A percentile compares a stretch with the other conserved stretches of the same genome.
These are phyloP conservation scores for Chiua sp. DNA, from an alignment of 1,284 basidiomycete species.

Conservation along the genomic window DNA sequence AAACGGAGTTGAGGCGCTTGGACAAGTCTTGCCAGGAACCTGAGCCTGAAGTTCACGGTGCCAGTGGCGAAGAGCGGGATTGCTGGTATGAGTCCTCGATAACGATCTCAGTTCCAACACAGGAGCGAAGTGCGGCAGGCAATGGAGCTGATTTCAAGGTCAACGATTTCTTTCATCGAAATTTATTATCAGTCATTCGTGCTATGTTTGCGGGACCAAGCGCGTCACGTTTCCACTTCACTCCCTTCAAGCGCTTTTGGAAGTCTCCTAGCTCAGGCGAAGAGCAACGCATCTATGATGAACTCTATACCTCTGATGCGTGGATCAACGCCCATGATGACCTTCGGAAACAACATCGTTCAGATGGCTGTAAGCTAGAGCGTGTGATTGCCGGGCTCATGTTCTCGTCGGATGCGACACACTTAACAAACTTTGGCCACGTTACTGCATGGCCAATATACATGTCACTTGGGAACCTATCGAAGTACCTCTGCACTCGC, in stretches of 20 bases:
- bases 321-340: conserved; percentile 25
- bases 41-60: background rate
- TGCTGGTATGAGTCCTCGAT: background rate
- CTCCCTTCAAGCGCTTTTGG: conserved; percentile 4
- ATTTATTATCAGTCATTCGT: background rate
- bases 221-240: background rate
- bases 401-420: conserved; percentile 45
- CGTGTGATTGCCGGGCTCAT: conserved; percentile 35
- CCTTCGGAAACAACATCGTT: conserved; percentile 14
- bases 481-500: conserved; percentile 3
- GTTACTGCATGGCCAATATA: conserved; percentile 42
- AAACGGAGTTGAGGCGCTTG: background rate
- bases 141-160: background rate
- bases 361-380: conserved; percentile 24
- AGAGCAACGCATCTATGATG: conserved; percentile 7
- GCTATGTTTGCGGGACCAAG: background rate
- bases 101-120: background rate
- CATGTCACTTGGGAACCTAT: conserved; percentile 4
- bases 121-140: background rate
- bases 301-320: conserved; percentile 14
- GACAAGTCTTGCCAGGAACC: background rate
- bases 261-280: background rate
- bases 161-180: background rate
- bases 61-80: too few species aligned
- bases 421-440: conserved; percentile 40